phyloP scores from a whole-genome alignment of 129 eudicot genomes.

The Scalesia atractyloides region DNA sequence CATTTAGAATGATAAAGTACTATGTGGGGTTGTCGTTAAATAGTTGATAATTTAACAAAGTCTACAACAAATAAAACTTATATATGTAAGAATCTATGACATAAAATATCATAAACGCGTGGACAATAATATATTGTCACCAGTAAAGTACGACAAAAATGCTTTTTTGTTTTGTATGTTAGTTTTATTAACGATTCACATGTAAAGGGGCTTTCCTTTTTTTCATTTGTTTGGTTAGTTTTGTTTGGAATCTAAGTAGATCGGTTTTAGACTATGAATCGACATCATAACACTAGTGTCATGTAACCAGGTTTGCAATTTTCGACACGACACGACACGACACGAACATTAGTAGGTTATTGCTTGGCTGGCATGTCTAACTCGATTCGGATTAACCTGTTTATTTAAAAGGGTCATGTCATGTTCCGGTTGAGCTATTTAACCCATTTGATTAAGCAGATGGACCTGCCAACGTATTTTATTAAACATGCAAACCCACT shows the following conservation, averaged over 20 bases:
- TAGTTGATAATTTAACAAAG: neutral
- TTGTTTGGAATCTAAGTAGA: constrained; percentile 24
- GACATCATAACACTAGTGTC: neutral
- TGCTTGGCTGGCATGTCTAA: too few species aligned
- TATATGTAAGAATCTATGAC: neutral
- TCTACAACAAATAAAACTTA: neutral
- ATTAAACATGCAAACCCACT: too few species aligned
- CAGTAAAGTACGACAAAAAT: constrained; percentile 9
- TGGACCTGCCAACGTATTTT: too few species aligned
- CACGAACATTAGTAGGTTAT: too few species aligned
- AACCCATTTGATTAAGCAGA: too few species aligned
- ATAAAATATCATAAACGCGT: constrained; percentile 20
- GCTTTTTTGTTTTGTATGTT: neutral
- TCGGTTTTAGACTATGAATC: neutral
- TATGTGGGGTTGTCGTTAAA: neutral
- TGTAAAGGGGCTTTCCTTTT: constrained; percentile 33
- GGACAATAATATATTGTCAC: constrained; percentile 25
- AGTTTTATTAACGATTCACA: constrained; percentile 30
- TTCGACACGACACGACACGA: too few species aligned
- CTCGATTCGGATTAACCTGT: too few species aligned
- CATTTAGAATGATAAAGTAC: neutral
- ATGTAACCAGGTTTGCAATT: too few species aligned
- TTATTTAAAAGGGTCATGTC: too few species aligned
- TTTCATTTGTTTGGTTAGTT: constrained; percentile 30
- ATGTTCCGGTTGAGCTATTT: too few species aligned